These are phyloP conservation scores for Lindgomyces ingoldianus DNA, from an alignment of 495 filamentous ascomycete species.

Conservation along the genomic window DNA sequence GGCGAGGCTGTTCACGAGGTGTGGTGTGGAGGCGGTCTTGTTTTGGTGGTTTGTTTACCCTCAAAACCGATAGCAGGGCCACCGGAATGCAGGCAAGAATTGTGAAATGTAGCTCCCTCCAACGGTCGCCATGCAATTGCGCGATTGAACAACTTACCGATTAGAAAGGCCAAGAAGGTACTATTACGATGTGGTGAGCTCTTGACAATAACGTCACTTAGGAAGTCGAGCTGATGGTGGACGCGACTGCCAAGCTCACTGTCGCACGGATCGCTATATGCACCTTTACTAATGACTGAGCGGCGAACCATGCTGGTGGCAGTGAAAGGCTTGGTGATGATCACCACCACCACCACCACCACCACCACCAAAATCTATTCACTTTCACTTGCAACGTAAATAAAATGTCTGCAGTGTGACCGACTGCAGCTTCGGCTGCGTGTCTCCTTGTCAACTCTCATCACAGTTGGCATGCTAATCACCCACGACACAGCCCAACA, in stretches of 20 bases:
- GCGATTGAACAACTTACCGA: background rate
- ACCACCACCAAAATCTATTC: background rate
- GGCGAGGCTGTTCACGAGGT: background rate
- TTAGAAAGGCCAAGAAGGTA: too few relatives aligned
- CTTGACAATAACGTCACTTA: background rate
- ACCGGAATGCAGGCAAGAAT: background rate
- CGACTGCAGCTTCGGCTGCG: constrained; percentile 48
- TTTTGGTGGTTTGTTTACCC: background rate
- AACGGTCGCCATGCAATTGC: background rate
- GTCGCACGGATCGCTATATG: background rate
- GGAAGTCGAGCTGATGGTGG: too few relatives aligned
- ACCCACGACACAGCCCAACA: constrained; percentile 36
- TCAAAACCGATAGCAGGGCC: background rate
- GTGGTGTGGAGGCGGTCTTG: background rate
- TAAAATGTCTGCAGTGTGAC: constrained; percentile 41
- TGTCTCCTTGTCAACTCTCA: constrained; percentile 36
- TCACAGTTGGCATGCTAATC: constrained; percentile 33
- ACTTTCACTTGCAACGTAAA: background rate
- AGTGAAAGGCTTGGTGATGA: background rate
- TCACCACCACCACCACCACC: constrained; percentile 11
- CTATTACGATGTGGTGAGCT: too few relatives aligned
- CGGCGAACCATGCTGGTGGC: background rate
- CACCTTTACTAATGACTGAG: background rate
- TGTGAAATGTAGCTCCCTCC: background rate
- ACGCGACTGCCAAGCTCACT: background rate